Evolutionary conservation across 2,329 filamentous ascomycete genomes (phyloP), one percentile per base, ranked within the genome.

Genomic region (Pseudogymnoascus sp.): DNA sequence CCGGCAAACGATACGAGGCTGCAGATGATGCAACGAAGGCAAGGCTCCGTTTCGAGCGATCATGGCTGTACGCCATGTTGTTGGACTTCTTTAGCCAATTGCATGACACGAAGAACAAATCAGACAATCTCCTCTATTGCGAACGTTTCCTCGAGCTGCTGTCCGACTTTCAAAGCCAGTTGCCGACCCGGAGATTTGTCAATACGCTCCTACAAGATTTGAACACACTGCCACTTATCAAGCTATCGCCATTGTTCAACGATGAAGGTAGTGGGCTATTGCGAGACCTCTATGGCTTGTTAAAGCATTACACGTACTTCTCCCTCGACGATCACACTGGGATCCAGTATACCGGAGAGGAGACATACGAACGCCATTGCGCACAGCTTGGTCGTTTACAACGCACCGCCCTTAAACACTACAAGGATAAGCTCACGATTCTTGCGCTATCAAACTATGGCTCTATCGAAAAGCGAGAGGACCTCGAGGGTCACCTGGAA

Each of bases 131-230:
- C 19, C 77, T 85, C 2, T 99, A 97, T 75, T 96, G 91, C 73
- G 93, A 97, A 75, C 85, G 93, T n/a, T 93, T 97, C 67, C 77
- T 95, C 61, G 95, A 99, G 75, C 88, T 99, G 61, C 79, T 99
- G 59, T 88, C 89, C 7, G 95, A 99, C 73, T 78, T 99, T 19
- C 87, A 96, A 74, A 97, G 93, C 71, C 95, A 99, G 74, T 80
- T 97, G 59, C 95, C 95, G 0, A 99, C 96, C 3, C 83, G 95
- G 69, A 86, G 95, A 75, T 97, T 97, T 73, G 90, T 96, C 72
- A 97, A 97, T 74, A 87, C 90, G 1, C 78, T 99, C 44, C 76
- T 97, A 13, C 87, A 89, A 70, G 93, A 99, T 72, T 78, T 97
- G 53, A 92, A 97, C 72, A 76, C 96, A 21, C 76, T 97, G 29